A percentile compares a stretch with the other conserved stretches of the same genome.
These are phyloP conservation scores for Cyclaneusma minus DNA, from an alignment of 2,329 filamentous ascomycete genomes.

Conservation along the genomic window DNA sequence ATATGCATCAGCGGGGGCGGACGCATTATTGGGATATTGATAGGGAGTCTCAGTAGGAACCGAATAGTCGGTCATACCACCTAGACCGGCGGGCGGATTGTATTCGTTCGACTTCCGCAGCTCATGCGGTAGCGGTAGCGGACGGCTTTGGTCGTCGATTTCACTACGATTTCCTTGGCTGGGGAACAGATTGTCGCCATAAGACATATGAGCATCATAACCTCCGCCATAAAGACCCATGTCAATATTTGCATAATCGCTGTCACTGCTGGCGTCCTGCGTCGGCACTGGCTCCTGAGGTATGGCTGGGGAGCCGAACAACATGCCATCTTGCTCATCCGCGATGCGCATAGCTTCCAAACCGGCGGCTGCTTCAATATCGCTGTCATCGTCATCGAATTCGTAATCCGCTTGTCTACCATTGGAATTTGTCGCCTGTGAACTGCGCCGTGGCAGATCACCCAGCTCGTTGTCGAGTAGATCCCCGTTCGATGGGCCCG, in stretches of 20 bases:
- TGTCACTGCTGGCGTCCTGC: constrained; percentile 42
- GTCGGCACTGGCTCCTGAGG: constrained; percentile 26
- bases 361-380: constrained; percentile 75
- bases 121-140: constrained; percentile 30
- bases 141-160: constrained; percentile 29
- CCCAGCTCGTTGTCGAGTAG: constrained; percentile 30
- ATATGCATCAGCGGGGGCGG: constrained; percentile 55
- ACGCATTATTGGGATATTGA: constrained; percentile 35
- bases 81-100: constrained; percentile 12
- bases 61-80: constrained; percentile 20
- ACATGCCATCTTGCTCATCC: constrained; percentile 54
- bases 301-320: constrained; percentile 33
- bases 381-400: constrained; percentile 57
- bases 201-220: constrained; percentile 44
- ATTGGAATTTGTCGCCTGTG: constrained; percentile 30
- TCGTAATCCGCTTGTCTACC: constrained; percentile 12
- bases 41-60: constrained; percentile 35
- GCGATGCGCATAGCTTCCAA: constrained; percentile 72
- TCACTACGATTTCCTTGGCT: constrained; percentile 19
- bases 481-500: constrained; percentile 23
- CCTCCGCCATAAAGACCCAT: constrained; percentile 61
- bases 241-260: constrained; percentile 58
- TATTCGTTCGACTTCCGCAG: constrained; percentile 16
- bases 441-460: constrained; percentile 32
- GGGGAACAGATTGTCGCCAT: constrained; percentile 28